phyloP scores from a whole-genome alignment of 164 flowering plant species.

The Protea cynaroides region DNA sequence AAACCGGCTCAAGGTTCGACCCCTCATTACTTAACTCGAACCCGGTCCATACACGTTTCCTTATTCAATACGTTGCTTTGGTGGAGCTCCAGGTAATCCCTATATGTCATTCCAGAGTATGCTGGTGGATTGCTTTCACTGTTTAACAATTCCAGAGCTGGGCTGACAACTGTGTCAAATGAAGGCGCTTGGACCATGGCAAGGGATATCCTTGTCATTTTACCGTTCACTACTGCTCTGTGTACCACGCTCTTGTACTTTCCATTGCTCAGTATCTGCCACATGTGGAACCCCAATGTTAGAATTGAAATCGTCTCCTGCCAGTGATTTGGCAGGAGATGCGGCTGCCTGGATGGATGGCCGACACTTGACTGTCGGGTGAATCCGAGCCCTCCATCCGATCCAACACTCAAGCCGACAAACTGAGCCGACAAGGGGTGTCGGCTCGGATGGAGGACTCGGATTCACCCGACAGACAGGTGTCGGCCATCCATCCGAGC shows the following conservation, averaged over 20 bases:
- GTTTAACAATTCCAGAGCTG: conserved; percentile 33
- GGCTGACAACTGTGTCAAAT: conserved; percentile 36
- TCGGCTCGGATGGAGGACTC: too few relatives aligned
- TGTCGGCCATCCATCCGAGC: too few relatives aligned
- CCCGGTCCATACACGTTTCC: conserved; percentile 32
- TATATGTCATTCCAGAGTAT: conserved; percentile 44
- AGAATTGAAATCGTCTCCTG: too few relatives aligned
- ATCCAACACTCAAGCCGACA: too few relatives aligned
- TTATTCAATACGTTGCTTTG: conserved; percentile 36
- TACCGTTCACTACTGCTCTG: conserved; percentile 47
- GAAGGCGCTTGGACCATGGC: conserved; percentile 47
- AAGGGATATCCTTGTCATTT: conserved; percentile 42
- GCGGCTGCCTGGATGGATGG: too few relatives aligned
- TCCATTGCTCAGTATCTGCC: conserved; percentile 65
- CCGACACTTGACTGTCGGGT: too few relatives aligned
- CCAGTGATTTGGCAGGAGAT: too few relatives aligned
- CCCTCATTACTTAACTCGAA: conserved; percentile 9
- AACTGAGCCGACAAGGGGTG: too few relatives aligned
- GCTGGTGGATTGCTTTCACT: conserved; percentile 17
- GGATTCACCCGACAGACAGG: too few relatives aligned
- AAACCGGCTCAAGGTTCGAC: background rate
- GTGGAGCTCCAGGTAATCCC: conserved; percentile 42
- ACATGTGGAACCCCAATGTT: background rate
- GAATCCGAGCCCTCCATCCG: too few relatives aligned
- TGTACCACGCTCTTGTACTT: conserved; percentile 59